phyloP scores from a whole-genome alignment of 768 basidiomycete species.

The Trametes gibbosa region DNA sequence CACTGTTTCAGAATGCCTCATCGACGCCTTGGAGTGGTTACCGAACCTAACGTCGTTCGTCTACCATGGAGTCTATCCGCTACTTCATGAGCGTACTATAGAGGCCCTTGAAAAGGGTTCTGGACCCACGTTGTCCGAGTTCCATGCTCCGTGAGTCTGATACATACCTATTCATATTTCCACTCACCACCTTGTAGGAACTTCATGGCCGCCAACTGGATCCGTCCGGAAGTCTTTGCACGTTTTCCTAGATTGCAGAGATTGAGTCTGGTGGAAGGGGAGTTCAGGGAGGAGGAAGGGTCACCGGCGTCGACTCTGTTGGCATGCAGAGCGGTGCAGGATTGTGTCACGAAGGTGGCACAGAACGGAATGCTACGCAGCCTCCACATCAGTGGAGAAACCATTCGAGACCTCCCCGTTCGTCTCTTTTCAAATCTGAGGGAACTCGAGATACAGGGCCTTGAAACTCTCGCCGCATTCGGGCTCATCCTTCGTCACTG shows the following conservation, averaged over 20 bases:
- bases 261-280: not conserved
- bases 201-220: not conserved
- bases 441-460: conserved; percentile 2
- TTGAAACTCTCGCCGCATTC: not conserved
- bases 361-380: not conserved
- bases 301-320: not conserved
- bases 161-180: not conserved
- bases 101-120: not conserved
- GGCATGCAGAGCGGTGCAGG: not conserved
- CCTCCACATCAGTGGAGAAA: not conserved
- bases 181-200: not conserved
- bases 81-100: not conserved
- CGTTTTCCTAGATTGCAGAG: not conserved
- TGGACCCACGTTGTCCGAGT: not conserved
- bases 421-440: not conserved
- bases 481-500: conserved; percentile 9
- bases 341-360: not conserved
- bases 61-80: not conserved
- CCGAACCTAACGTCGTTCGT: not conserved
- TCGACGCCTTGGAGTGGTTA: not conserved
- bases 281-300: not conserved
- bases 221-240: not conserved
- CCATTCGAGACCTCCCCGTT: conserved; percentile 1
- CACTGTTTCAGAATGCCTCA: not conserved
- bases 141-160: not conserved